Evolutionary conservation across 225 moss, liverwort and hornwort species (phyloP).

Genomic region (Pleurozium schreberi): DNA sequence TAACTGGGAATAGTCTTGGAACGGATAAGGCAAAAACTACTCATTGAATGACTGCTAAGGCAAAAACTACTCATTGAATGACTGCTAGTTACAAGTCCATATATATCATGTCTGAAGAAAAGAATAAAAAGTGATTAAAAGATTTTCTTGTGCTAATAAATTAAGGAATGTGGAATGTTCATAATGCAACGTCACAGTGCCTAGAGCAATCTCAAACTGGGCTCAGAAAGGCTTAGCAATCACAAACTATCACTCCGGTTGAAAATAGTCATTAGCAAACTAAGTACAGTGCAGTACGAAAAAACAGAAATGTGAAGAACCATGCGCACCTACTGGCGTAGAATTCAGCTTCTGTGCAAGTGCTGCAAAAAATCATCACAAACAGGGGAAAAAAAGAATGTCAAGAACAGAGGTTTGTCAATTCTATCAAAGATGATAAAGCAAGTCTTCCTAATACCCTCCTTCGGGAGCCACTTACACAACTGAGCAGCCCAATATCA

Average conservation of each 20-base stretch:
- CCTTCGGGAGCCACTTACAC: background rate
- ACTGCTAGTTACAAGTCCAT: background rate
- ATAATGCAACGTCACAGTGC: background rate
- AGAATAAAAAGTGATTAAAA: too few relatives aligned
- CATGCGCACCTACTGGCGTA: slow-evolving; percentile 20
- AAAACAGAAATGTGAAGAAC: background rate
- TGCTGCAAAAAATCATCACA: slow-evolving; percentile 18
- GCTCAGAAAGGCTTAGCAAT: background rate
- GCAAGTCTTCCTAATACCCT: background rate
- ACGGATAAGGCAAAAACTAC: background rate
- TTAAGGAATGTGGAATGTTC: background rate
- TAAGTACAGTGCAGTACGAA: background rate
- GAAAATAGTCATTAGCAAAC: background rate
- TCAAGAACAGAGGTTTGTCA: background rate
- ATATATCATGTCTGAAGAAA: background rate
- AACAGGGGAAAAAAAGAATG: background rate
- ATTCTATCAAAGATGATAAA: background rate
- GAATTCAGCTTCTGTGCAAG: slow-evolving; percentile 42
- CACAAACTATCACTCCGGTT: background rate
- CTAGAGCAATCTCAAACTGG: background rate
- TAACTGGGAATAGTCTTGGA: background rate
- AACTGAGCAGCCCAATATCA: background rate
- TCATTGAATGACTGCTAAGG: too few relatives aligned
- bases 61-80: too few relatives aligned
- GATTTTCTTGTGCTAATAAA: too few relatives aligned